phyloP scores from a whole-genome alignment of 2,329 filamentous ascomycete species.

The Cercospora brassicicola region DNA sequence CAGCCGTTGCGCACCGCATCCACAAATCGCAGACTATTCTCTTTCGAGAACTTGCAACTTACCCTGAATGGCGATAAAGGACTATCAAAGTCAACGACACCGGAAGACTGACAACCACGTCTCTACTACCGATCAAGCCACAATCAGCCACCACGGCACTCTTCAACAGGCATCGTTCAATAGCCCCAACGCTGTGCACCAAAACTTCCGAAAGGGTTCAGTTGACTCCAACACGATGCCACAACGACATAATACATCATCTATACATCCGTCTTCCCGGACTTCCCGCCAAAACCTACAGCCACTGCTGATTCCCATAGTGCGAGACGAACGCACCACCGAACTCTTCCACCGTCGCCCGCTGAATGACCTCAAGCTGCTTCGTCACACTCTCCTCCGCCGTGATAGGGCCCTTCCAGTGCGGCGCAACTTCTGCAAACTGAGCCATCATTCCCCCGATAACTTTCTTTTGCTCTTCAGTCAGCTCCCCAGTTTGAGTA shows the following conservation, averaged over 20 bases:
- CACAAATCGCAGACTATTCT: not conserved
- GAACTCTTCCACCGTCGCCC: slow-evolving; percentile 47
- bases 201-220: not conserved
- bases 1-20: not conserved
- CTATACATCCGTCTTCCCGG: not conserved
- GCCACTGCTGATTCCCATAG: slow-evolving; percentile 48
- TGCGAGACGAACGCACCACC: slow-evolving; percentile 59
- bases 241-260: not conserved
- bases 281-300: slow-evolving; percentile 12
- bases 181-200: not conserved
- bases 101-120: not conserved
- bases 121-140: not conserved
- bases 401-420: slow-evolving; percentile 34
- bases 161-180: not conserved
- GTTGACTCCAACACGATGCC: not conserved
- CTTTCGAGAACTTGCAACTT: not conserved
- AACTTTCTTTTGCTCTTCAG: slow-evolving; percentile 30
- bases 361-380: slow-evolving; percentile 39
- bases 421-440: slow-evolving; percentile 39
- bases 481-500: slow-evolving; percentile 16
- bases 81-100: not conserved
- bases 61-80: not conserved
- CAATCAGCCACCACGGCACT: not conserved
- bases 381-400: slow-evolving; percentile 34
- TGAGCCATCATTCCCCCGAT: slow-evolving; percentile 37